Base-by-base conservation (phyloP, 2,329 filamentous ascomycete genomes). In the Colletotrichum magnum region DNA sequence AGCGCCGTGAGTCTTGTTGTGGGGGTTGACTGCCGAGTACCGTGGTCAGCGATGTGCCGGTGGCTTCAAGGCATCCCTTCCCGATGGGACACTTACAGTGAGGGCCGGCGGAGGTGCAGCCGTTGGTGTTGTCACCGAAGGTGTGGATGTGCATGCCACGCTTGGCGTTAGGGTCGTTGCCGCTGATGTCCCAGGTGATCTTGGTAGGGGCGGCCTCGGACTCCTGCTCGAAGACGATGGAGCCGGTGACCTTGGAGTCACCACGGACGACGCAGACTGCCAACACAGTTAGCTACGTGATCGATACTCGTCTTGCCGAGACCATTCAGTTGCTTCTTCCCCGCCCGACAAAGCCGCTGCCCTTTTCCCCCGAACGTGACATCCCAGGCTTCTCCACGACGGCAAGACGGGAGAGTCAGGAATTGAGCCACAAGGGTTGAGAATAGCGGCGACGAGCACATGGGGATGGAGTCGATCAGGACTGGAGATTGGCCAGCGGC, bases 71-170 rank as follows among this genome's bases (percentile, higher is more conserved):
- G 10, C 4, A 16, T 26, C 5, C 24, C 26, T 3, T 21, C 12
- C 18, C 41, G 13, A 32, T 45, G 45, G 53, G 15, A 15, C 43
- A 85, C 93, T 81, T 87, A 97, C 94, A 99, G 88, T 99, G 96
- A 84, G 96, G 95, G 63, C 96, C 96, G 75, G 96, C 96, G 75
- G 93, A 97, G 75, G 95, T 98, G 93, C 96, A 99, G 83, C 96
- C 96, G 86, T 99, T 99, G 89, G 96, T 98, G 90, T 98, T 98
- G 90, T 98, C 96, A 82, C 96, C 96, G 80, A 97, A 99, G 83
- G 96, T 94, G 88, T 99, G 96, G 80, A 99, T 92, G 89, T 99
- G 96, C 89, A 98, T 94, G 84, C 94, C 96, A 85, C 96, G 95
- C 91, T 97, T 90, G 80, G 96, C 95, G 83, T 97, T 97, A 85